Base-by-base conservation (phyloP, 805 yeast species). In the Monosporozyma aerobia region DNA sequence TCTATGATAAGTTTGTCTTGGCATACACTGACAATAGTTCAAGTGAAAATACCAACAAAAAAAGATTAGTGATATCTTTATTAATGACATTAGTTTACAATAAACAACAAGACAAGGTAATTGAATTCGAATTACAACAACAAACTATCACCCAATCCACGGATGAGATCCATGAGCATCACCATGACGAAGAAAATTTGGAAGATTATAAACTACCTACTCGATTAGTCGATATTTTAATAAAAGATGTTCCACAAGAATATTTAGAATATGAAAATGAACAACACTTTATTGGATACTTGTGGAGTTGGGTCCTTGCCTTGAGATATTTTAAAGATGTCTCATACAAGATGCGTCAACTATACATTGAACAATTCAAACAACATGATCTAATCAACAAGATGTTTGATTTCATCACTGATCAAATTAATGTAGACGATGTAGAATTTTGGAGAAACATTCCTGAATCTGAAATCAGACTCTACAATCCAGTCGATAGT, bases 281-380 rank as follows among this genome's bases (percentile, higher is more conserved):
- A 23, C 54, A 58, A 30, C 63, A 62, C 3, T 63, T 74, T 46
- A 61, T 75, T 30, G 70, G 65, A 22, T 85, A 78, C 61, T 58
- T 85, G 35, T 83, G 87, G 83, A 70, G 80, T 52, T 90, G 95
- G 95, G 70, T 69, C 55, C 70, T 87, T 51, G 65, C 86, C 0
- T 74, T 86, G 56, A 71, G 69, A 30, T 81, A 81, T 64, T 85
- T 89, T 63, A 74, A 77, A 50, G 80, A 81, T 53, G 77, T 85
- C 5, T 80, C 94, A 0, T 81, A 80, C 57, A 77, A 79, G 43
- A 74, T 89, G 57, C 76, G 90, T 53, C 75, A 78, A 47, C 72
- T 75, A 44, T 86, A 85, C 59, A 76, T 83, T 37, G 73, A 69
- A 22, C 84, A 85, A 57, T 63, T 89, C 52, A 79, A 77, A 29